Conservation (phyloP, 768 basidiomycete species). For the Roridomyces roridus region DNA sequence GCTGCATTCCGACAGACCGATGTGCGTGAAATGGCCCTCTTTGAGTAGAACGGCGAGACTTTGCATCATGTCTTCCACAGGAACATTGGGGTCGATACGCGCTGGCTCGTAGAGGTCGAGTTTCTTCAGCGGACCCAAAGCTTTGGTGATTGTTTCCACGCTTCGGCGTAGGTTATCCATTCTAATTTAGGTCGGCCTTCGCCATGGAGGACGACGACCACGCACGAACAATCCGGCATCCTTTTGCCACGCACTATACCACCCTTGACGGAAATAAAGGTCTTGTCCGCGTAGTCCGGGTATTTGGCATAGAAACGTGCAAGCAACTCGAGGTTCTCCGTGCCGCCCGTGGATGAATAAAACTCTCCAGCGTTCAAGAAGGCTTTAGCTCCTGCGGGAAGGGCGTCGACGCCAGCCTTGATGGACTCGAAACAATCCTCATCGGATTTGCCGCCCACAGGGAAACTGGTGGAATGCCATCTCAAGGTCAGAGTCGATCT, state of each 20-base stretch:
- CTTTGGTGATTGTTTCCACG: constrained; percentile 48
- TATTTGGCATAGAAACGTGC: constrained; percentile 53
- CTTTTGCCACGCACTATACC: background rate
- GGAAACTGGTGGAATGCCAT: constrained; percentile 38
- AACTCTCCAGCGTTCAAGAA: constrained; percentile 46
- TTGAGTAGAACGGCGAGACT: constrained; percentile 51
- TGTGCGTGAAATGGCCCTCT: constrained; percentile 64
- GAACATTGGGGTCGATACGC: constrained; percentile 46
- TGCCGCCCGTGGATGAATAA: background rate
- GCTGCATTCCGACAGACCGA: constrained; percentile 63
- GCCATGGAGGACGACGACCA: background rate
- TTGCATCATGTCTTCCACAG: constrained; percentile 53
- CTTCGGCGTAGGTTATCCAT: constrained; percentile 33
- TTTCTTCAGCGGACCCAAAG: constrained; percentile 56
- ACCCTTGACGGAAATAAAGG: constrained; percentile 42
- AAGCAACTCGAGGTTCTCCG: constrained; percentile 47
- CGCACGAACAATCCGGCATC: constrained; percentile 18
- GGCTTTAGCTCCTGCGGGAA: constrained; percentile 52
- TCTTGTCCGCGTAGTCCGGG: constrained; percentile 39
- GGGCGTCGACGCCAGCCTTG: constrained; percentile 53
- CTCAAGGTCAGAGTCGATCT: background rate
- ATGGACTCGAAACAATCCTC: constrained; percentile 68
- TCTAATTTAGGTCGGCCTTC: too few species aligned
- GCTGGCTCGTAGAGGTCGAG: constrained; percentile 67
- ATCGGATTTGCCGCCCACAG: constrained; percentile 51